Evolutionary conservation across 2,329 filamentous ascomycete genomes (phyloP).

Genomic region (Alternaria gansuensis): DNA sequence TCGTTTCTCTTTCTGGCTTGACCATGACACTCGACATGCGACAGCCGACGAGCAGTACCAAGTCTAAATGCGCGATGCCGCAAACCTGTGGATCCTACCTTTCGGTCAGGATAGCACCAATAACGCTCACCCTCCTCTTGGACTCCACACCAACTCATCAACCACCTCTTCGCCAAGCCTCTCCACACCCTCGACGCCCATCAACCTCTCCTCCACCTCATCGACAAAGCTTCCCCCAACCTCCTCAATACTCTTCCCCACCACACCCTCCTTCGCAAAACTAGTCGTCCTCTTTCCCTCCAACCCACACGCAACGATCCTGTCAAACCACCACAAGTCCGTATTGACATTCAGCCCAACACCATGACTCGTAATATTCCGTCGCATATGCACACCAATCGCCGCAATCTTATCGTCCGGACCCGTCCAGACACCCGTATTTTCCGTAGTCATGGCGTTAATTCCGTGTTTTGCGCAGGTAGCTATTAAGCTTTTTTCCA

Average conservation of each 20-base stretch:
- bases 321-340: conserved; percentile 69
- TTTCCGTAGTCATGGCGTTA: conserved; percentile 68
- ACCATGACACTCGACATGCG: background rate
- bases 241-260: conserved; percentile 47
- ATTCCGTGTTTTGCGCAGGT: conserved; percentile 70
- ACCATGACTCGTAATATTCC: conserved; percentile 85
- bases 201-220: conserved; percentile 47
- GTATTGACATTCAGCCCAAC: conserved; percentile 80
- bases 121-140: background rate
- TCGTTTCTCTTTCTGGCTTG: background rate
- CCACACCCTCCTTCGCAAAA: conserved; percentile 65
- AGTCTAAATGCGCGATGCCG: background rate
- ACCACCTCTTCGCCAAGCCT: conserved; percentile 29
- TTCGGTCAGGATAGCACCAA: background rate
- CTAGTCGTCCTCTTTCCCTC: conserved; percentile 82
- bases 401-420: conserved; percentile 78
- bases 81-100: background rate
- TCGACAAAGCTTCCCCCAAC: conserved; percentile 55
- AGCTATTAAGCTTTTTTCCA: conserved; percentile 79
- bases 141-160: conserved; percentile 3
- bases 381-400: conserved; percentile 86
- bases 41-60: background rate
- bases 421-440: conserved; percentile 82
- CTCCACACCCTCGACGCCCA: conserved; percentile 34
- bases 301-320: conserved; percentile 91